phyloP scores from a whole-genome alignment of 352 stramenopile genomes.

The Thraustochytrium striatum region DNA sequence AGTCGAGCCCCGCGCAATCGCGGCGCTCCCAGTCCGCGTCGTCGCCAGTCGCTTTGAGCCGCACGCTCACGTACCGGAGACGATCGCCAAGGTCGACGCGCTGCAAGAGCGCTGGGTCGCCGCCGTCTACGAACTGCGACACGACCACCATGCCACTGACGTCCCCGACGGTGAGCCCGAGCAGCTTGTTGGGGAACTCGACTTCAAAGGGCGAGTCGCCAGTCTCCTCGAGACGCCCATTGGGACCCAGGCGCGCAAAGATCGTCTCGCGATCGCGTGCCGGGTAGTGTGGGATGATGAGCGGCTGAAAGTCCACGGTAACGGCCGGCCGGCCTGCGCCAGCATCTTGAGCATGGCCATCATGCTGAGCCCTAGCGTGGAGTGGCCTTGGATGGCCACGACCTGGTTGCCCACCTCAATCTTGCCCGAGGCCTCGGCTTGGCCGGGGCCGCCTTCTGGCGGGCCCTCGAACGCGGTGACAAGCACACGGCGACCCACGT shows the following conservation, averaged over 20 bases:
- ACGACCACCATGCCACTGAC: slow-evolving; percentile 17
- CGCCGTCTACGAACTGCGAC: slow-evolving; percentile 38
- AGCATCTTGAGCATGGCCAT: neutral
- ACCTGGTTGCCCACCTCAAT: slow-evolving; percentile 38
- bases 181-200: slow-evolving; percentile 20
- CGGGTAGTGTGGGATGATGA: slow-evolving; percentile 30
- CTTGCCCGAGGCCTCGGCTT: neutral
- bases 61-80: neutral
- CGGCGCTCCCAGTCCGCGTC: neutral
- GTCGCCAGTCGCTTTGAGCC: neutral
- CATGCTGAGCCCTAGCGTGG: slow-evolving; percentile 18
- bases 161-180: slow-evolving; percentile 26
- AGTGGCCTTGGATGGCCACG: neutral
- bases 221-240: slow-evolving; percentile 15
- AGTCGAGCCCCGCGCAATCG: slow-evolving; percentile 17
- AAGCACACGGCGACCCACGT: slow-evolving; percentile 30
- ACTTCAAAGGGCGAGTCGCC: slow-evolving; percentile 28
- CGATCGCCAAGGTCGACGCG: slow-evolving; percentile 20
- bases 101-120: neutral
- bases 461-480: slow-evolving; percentile 9
- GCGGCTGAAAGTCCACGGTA: slow-evolving; percentile 23
- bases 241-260: slow-evolving; percentile 6
- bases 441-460: neutral
- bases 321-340: neutral
- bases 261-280: slow-evolving; percentile 15